phyloP scores from a whole-genome alignment of 805 yeast genomes.

The Maudiozyma barnettii region DNA sequence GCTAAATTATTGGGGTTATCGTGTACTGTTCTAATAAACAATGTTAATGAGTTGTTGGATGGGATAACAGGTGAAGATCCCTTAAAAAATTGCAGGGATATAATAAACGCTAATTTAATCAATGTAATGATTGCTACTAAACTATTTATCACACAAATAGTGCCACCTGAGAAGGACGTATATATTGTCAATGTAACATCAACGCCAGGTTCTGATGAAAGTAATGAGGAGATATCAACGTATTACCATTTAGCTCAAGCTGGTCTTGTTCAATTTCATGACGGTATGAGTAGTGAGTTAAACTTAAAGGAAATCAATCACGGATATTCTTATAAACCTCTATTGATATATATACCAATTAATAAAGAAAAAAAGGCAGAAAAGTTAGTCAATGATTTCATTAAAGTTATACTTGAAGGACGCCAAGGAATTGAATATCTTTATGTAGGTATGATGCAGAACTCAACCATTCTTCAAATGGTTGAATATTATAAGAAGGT shows the following conservation, averaged over 20 bases:
- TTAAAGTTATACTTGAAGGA: conserved; percentile 11
- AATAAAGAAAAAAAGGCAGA: neutral
- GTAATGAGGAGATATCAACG: conserved; percentile 1
- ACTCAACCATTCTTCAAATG: neutral
- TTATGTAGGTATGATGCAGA: neutral
- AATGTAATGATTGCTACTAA: conserved; percentile 17
- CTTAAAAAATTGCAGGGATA: conserved; percentile 7
- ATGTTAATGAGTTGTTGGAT: conserved; percentile 12
- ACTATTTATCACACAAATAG: conserved; percentile 9
- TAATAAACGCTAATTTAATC: conserved; percentile 12
- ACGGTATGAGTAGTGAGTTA: conserved; percentile 17
- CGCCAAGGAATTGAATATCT: conserved; percentile 7
- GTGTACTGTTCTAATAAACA: conserved; percentile 14
- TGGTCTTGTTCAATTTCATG: conserved; percentile 21
- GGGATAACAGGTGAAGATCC: conserved; percentile 1
- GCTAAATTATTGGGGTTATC: neutral
- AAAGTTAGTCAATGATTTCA: conserved; percentile 3
- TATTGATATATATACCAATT: neutral
- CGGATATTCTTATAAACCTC: neutral
- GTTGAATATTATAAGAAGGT: neutral
- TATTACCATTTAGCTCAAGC: conserved; percentile 13
- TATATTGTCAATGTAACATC: conserved; percentile 14
- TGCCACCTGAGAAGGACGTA: conserved; percentile 5
- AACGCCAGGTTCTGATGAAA: conserved; percentile 2
- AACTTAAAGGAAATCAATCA: conserved; percentile 1